These are phyloP conservation scores for Hypholoma sublateritium DNA, from an alignment of 768 basidiomycete genomes.

Conservation along the genomic window DNA sequence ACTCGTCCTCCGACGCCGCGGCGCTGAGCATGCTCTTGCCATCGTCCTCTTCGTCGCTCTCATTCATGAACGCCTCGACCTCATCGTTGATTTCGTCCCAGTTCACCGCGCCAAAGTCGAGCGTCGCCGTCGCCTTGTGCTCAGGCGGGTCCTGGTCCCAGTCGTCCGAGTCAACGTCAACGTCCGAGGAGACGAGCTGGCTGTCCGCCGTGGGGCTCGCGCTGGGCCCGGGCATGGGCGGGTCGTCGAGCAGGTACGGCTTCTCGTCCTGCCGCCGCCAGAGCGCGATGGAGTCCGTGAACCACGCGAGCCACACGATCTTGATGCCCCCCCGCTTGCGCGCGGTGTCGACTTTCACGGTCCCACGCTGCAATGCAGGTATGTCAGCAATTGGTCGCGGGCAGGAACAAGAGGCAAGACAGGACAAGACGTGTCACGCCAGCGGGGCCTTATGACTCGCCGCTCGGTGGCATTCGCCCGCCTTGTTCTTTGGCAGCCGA, in stretches of 20 bases:
- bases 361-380: slow-evolving; percentile 60
- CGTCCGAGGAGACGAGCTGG: slow-evolving; percentile 49
- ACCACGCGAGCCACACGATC: slow-evolving; percentile 89
- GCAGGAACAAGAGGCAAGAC: neutral
- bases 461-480: neutral
- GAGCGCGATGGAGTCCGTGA: slow-evolving; percentile 84
- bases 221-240: slow-evolving; percentile 31
- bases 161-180: slow-evolving; percentile 67
- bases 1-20: slow-evolving; percentile 47
- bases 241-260: slow-evolving; percentile 71
- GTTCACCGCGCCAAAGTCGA: slow-evolving; percentile 65
- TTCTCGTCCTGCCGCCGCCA: slow-evolving; percentile 83
- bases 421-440: neutral
- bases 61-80: slow-evolving; percentile 84
- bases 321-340: slow-evolving; percentile 73
- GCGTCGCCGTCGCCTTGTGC: slow-evolving; percentile 26
- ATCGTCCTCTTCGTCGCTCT: slow-evolving; percentile 67
- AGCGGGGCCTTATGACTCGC: neutral
- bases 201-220: slow-evolving; percentile 36
- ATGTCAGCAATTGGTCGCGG: neutral
- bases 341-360: slow-evolving; percentile 88
- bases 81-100: slow-evolving; percentile 87
- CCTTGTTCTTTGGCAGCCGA: neutral
- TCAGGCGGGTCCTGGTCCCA: slow-evolving; percentile 50
- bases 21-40: slow-evolving; percentile 30